phyloP scores from a whole-genome alignment of 1,284 basidiomycete genomes.

The Sanghuangporus weigelae region DNA sequence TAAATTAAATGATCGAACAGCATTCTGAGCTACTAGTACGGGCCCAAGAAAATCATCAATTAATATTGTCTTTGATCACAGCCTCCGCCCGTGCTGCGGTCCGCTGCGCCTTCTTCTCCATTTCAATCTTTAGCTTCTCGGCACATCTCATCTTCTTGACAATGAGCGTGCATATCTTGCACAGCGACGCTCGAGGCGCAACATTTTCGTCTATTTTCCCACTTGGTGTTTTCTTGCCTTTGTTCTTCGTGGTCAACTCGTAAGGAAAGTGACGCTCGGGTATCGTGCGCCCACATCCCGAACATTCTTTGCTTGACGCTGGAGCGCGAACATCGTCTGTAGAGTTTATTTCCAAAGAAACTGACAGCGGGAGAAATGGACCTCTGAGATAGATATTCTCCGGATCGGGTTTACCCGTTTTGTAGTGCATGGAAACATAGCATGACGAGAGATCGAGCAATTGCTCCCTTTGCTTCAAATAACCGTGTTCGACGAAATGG shows the following conservation, averaged over 20 bases:
- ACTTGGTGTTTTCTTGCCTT: neutral
- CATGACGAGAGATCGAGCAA: neutral
- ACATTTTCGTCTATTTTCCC: neutral
- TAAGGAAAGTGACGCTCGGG: neutral
- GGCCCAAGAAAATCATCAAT: no score
- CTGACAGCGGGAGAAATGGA: neutral
- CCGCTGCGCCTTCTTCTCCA: neutral
- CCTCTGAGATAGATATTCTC: neutral
- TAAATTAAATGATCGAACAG: no score
- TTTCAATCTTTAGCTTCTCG: neutral
- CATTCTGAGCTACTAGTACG: no score
- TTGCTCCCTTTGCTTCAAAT: neutral
- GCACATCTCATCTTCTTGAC: neutral
- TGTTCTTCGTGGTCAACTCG: neutral
- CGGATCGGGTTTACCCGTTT: neutral
- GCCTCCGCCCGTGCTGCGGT: neutral
- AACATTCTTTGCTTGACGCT: neutral
- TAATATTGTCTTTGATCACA: neutral
- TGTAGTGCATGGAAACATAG: neutral
- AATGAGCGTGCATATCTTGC: neutral
- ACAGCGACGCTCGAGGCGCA: neutral
- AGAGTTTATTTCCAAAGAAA: neutral
- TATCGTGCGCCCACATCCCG: neutral
- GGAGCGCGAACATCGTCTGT: neutral
- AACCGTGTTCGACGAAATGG: slow-evolving; percentile 28